phyloP scores from a whole-genome alignment of 2,329 filamentous ascomycete species.

The Claviceps sp. region DNA sequence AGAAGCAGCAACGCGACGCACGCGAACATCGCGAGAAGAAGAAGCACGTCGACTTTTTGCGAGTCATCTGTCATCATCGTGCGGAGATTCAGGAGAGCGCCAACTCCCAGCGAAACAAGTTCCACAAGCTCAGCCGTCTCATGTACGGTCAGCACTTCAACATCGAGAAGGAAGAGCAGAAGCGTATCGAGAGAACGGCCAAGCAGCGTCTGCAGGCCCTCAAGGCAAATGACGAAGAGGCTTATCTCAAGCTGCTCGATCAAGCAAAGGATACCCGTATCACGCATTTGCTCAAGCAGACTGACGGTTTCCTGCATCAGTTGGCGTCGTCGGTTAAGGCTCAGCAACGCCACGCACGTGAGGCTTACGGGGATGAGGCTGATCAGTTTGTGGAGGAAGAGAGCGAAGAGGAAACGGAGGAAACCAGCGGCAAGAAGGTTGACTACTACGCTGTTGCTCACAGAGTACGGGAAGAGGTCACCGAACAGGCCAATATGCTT shows the following conservation, averaged over 20 bases:
- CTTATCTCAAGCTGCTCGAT: slow-evolving; percentile 92
- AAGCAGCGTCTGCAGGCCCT: slow-evolving; percentile 98
- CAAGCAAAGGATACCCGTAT: slow-evolving; percentile 99
- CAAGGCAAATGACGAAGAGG: slow-evolving; percentile 98
- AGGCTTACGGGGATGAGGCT: slow-evolving; percentile 59
- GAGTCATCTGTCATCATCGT: slow-evolving; percentile 72
- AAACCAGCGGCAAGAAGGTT: slow-evolving; percentile 65
- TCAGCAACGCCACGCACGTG: slow-evolving; percentile 73
- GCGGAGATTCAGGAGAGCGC: slow-evolving; percentile 61
- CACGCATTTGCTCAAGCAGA: slow-evolving; percentile 90
- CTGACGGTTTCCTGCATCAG: slow-evolving; percentile 92
- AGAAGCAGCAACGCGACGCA: slow-evolving; percentile 96
- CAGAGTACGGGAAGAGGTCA: slow-evolving; percentile 86
- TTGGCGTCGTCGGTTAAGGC: slow-evolving; percentile 88
- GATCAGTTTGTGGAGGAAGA: slow-evolving; percentile 44
- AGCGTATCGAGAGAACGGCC: slow-evolving; percentile 89
- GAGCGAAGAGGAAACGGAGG: slow-evolving; percentile 51
- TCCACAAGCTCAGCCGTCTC: slow-evolving; percentile 74
- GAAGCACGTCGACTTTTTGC: slow-evolving; percentile 86
- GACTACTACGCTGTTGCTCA: slow-evolving; percentile 99
- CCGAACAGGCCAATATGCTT: slow-evolving; percentile 67
- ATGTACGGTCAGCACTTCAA: slow-evolving; percentile 87
- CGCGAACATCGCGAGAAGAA: slow-evolving; percentile 95
- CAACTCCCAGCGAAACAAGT: slow-evolving; percentile 54
- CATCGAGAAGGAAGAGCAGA: slow-evolving; percentile 99